Base-by-base conservation (phyloP, 495 filamentous ascomycete genomes). In the Lentithecium fluviatile region DNA sequence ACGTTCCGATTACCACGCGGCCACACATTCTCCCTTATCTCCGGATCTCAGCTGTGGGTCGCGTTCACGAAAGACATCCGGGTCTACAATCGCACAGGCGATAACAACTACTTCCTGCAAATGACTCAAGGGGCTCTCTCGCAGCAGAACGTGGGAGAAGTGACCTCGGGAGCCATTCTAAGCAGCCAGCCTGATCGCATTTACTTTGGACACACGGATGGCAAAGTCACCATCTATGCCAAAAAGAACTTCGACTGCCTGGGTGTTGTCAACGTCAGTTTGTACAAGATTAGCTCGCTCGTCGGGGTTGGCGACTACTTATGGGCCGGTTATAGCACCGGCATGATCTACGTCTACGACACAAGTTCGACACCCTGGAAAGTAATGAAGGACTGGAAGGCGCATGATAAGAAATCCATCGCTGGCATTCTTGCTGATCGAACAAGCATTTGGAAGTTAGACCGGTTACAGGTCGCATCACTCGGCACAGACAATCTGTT, bases 291-390 rank as follows among this genome's bases (percentile, higher is more conserved):
- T 74, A 96, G 90, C 68, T 87, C 89, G 25, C 80, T 98, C 25
- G 83, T 83, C 17, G 89, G 91, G 7, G 88, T 91, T 8, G 93
- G 91, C 0, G 82, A 85, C 60, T 83, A 90, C 71, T 80, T 98
- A 8, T 98, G 94, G 94, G 90, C 91, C 34, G 95, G 85, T 6
- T 97, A 90, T 74, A 96, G 91, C 69, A 96, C 88, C 2, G 94
- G 94, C n/a, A 96, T 88, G 84, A 85, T 96, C 26, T 91, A 90
- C 62, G 88, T 97, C 12, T 98, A 96, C 70, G 92, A 97, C 69
- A 87, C 89, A 26, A 81, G 73, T 7, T 81, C 83, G 23, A 86
- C 83, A 34, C 94, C 95, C 0, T 98, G 94, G 94, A 81, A 77
- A 6, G 85, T 93, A 13, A 87, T 87, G 76, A 98, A 98, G 74